These are phyloP conservation scores for Pharnaceum exiguum DNA, from an alignment of 148 eudicot species.

Conservation along the genomic window DNA sequence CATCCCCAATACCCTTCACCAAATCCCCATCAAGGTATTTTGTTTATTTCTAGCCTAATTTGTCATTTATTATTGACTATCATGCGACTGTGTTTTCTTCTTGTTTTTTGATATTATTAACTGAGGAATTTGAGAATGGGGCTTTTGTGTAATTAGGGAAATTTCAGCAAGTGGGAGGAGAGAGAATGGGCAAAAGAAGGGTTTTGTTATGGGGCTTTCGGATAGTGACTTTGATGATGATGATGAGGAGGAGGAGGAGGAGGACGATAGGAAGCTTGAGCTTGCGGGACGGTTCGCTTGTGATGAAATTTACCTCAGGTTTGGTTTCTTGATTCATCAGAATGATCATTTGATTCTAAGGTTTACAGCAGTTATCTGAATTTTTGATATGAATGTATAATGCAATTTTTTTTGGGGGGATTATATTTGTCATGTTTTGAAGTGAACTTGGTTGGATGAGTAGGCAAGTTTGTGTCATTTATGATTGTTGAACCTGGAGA, in stretches of 20 bases:
- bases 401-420: too few species aligned
- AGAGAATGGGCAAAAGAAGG: conserved; percentile 18
- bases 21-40: conserved; percentile 37
- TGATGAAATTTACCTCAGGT: conserved; percentile 52
- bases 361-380: not conserved
- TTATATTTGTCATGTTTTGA: too few species aligned
- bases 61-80: not conserved
- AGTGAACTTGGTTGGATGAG: too few species aligned
- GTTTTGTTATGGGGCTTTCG: conserved; percentile 55
- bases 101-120: not conserved
- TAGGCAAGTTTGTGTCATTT: too few species aligned
- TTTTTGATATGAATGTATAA: too few species aligned
- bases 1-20: conserved; percentile 33
- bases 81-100: not conserved
- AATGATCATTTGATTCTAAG: not conserved
- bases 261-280: conserved; percentile 28
- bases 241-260: conserved; percentile 40
- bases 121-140: not conserved
- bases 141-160: conserved; percentile 29
- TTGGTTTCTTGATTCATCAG: not conserved
- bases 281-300: conserved; percentile 45
- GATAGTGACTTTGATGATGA: conserved; percentile 36
- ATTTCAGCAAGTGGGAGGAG: conserved; percentile 21
- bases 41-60: not conserved
- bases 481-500: too few species aligned